phyloP scores from a whole-genome alignment of 2,329 filamentous ascomycete genomes.

The Fusarium sp. region DNA sequence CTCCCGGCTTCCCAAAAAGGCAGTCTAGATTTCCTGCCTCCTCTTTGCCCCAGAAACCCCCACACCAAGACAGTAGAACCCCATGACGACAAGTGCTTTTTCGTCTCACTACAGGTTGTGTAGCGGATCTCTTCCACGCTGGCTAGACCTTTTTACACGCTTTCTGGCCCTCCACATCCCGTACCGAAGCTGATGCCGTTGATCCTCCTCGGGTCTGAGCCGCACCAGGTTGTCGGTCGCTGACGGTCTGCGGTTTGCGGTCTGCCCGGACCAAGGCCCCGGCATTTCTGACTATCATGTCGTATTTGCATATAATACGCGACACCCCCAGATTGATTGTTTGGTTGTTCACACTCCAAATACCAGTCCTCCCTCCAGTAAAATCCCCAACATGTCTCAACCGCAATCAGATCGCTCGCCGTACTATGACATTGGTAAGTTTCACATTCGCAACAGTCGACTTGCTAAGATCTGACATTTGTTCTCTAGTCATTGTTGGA shows the following conservation, averaged over 20 bases:
- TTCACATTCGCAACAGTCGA: background rate
- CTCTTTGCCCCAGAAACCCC: constrained; percentile 48
- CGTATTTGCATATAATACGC: constrained; percentile 38
- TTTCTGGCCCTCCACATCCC: constrained; percentile 26
- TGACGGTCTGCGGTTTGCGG: constrained; percentile 9
- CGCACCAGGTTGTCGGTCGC: constrained; percentile 15
- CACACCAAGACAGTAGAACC: constrained; percentile 39
- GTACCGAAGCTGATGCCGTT: constrained; percentile 43
- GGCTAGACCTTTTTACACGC: constrained; percentile 19
- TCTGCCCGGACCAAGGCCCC: constrained; percentile 26
- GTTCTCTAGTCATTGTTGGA: constrained; percentile 80
- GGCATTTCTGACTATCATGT: constrained; percentile 28
- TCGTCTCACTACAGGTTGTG: constrained; percentile 8
- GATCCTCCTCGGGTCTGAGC: constrained; percentile 37
- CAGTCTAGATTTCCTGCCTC: constrained; percentile 36
- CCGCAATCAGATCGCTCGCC: constrained; percentile 38
- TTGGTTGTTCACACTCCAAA: constrained; percentile 14
- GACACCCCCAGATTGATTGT: constrained; percentile 23
- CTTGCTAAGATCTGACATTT: constrained; percentile 41
- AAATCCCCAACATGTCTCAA: constrained; percentile 34
- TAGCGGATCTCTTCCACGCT: constrained; percentile 21
- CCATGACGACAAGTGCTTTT: constrained; percentile 37
- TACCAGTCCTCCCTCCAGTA: constrained; percentile 13
- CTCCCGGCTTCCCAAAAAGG: constrained; percentile 49
- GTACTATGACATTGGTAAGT: constrained; percentile 63